Conservation (phyloP, 495 filamentous ascomycete genomes). For the Elasticomyces elasticus region DNA sequence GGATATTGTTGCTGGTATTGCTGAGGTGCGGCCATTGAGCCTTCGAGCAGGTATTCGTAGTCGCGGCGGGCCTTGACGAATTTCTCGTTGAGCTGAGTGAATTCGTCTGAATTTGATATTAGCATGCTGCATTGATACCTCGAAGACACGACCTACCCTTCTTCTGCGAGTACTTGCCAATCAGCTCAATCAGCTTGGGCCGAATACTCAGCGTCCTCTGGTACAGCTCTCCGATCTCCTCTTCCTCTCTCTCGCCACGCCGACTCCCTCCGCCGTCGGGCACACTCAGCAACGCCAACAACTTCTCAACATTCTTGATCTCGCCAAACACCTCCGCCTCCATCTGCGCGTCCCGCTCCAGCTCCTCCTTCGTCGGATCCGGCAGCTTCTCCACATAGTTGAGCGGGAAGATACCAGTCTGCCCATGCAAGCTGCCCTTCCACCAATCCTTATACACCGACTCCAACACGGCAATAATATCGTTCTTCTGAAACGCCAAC, state of each 20-base stretch:
- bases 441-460: constrained; percentile 99
- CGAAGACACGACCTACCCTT: constrained; percentile 53
- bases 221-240: constrained; percentile 64
- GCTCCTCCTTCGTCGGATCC: constrained; percentile 86
- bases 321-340: constrained; percentile 95
- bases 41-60: constrained; percentile 90
- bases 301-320: constrained; percentile 97
- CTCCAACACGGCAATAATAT: constrained; percentile 94
- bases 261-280: constrained; percentile 35
- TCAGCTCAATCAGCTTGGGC: constrained; percentile 93
- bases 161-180: constrained; percentile 98
- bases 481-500: constrained; percentile 89
- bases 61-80: constrained; percentile 97
- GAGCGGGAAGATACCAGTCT: constrained; percentile 94
- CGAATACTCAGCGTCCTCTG: constrained; percentile 89
- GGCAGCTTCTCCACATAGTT: constrained; percentile 98
- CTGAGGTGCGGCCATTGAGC: constrained; percentile 62
- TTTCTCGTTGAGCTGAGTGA: constrained; percentile 95
- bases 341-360: constrained; percentile 94
- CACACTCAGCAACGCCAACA: constrained; percentile 89
- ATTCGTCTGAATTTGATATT: constrained; percentile 61
- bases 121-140: constrained; percentile 6
- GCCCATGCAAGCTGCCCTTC: constrained; percentile 87
- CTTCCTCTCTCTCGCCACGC: constrained; percentile 43
- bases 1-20: constrained; percentile 59